Conservation (phyloP, 1,284 basidiomycete species). For the Sphaerobolus stellatus region DNA sequence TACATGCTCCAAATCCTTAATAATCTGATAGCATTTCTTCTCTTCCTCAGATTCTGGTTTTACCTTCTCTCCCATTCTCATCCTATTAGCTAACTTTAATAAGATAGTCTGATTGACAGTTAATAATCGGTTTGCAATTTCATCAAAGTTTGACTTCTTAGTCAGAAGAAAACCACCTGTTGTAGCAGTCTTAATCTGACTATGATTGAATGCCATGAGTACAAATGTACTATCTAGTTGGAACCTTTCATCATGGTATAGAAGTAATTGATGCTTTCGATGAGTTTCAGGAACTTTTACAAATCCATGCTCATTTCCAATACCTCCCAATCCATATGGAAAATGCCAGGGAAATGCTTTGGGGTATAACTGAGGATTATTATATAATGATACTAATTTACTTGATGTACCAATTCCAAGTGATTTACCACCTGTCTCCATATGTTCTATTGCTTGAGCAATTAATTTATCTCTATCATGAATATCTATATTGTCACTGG, state of each 20-base stretch:
- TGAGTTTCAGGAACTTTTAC: not conserved
- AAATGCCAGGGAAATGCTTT: constrained; percentile 28
- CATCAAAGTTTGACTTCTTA: not conserved
- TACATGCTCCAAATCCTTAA: constrained; percentile 15
- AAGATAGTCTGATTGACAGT: not conserved
- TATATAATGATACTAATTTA: constrained; percentile 20
- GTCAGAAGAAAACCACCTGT: constrained; percentile 10
- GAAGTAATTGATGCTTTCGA: constrained; percentile 11
- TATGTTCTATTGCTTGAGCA: no score
- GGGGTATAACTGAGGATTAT: constrained; percentile 29
- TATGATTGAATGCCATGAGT: constrained; percentile 15
- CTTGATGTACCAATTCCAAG: constrained; percentile 21
- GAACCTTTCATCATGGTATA: constrained; percentile 17
- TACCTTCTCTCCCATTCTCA: not conserved
- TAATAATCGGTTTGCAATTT: not conserved
- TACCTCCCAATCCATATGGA: constrained; percentile 6
- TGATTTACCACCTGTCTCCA: constrained; percentile 14
- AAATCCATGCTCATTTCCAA: not conserved
- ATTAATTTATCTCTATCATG: no score
- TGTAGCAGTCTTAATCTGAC: constrained; percentile 10
- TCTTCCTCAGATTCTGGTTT: constrained; percentile 4
- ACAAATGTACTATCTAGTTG: no score
- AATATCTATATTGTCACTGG: no score
- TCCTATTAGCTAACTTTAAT: not conserved
- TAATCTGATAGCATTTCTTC: constrained; percentile 5